Base-by-base conservation (phyloP, 2,329 filamentous ascomycete genomes). In the Ascosphaera aggregata region DNA sequence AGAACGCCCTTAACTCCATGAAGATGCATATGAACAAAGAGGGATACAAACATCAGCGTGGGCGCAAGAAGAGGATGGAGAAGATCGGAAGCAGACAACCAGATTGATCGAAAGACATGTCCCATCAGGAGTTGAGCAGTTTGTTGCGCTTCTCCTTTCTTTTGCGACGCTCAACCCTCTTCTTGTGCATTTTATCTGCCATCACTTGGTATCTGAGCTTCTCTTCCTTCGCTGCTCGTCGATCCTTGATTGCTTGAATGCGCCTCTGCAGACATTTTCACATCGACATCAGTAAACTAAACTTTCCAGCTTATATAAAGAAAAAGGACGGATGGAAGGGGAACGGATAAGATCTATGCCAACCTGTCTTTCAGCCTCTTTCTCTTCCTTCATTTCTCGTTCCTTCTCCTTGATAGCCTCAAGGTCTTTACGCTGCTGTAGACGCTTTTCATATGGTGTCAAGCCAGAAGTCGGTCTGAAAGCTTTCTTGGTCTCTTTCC, bases 151-250 rank as follows among this genome's bases (percentile, higher is more conserved):
- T 95, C 66, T 98, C 89, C 59, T 82, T 80, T 54, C 85, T 72
- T 74, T 84, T 93, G 58, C 93, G 60, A 49, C 89, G 72, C 61
- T 98, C 89, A 9, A 95, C 77, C 44, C 85, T 70, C 68, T 93
- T 95, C 60, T 72, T 74, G 63, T 95, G 86, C 89, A 98, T 95
- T 65, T 89, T 95, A 62, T 84, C 81, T 16, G 84, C 86, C 72
- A 98, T 72, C 65, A 85, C 81, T 57, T 84, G 81, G 54, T 86
- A 95, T 48, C 86, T 68, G 52, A 85, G 82, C 59, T 79, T 84
- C 65, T 95, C 89, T 50, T 82, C 85, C 67, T 94, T 95, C 39
- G 76, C 80, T 16, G 73, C 77, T 48, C 81, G 71, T 59, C 78
- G 85, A 46, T 92, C 82, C 51, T 79, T 85, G 53, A 95, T 80